phyloP scores from a whole-genome alignment of 2,329 filamentous ascomycete genomes.

The Akanthomyces dipterigenus region DNA sequence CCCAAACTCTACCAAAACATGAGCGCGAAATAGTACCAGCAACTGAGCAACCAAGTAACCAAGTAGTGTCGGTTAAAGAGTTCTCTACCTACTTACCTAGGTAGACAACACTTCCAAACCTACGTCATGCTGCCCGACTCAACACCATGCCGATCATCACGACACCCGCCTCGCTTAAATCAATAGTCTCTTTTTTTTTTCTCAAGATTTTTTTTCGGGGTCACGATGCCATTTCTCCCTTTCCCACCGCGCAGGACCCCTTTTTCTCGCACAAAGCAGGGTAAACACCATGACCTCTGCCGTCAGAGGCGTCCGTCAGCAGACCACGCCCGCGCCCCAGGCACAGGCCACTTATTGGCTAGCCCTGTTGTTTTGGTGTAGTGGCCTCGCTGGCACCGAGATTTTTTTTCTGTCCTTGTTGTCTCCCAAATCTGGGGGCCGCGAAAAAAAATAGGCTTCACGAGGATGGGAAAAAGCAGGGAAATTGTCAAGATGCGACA shows the following conservation, averaged over 20 bases:
- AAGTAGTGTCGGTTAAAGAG: no score
- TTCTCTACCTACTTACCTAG: neutral
- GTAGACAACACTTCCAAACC: no score
- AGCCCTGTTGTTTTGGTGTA: neutral
- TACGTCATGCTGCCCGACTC: neutral
- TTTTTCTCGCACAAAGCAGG: neutral
- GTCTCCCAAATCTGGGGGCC: neutral
- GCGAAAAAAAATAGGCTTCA: no score
- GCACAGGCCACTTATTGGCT: constrained; percentile 2
- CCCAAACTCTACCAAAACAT: neutral
- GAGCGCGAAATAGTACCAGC: neutral
- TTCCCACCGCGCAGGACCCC: neutral
- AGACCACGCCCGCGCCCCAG: neutral
- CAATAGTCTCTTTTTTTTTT: neutral
- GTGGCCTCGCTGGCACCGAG: neutral
- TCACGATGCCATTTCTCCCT: neutral
- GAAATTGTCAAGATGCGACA: no score
- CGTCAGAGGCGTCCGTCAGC: constrained; percentile 8
- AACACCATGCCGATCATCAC: neutral
- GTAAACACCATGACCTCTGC: neutral
- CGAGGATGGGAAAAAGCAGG: no score
- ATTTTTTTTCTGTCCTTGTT: neutral
- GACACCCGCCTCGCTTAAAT: neutral
- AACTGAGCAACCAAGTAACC: neutral
- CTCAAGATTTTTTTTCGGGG: neutral